Percentiles rank a stretch among this genome's conserved stretches.
phyloP scores from a whole-genome alignment of 2,329 filamentous ascomycete species.

The Ascochyta pisi region DNA sequence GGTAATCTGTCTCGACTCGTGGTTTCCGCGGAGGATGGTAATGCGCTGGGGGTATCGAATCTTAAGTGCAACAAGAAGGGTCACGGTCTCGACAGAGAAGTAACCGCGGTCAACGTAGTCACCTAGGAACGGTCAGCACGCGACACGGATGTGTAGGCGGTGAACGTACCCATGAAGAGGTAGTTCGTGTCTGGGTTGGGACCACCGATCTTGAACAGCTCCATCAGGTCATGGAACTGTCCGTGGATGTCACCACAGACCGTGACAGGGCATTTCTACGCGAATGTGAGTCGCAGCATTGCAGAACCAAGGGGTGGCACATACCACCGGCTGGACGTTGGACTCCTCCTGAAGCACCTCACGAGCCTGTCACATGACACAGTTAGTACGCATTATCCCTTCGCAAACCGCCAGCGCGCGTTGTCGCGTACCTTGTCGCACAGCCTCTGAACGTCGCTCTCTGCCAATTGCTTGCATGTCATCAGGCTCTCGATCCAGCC shows the following conservation, averaged over 20 bases:
- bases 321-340: constrained; percentile 97
- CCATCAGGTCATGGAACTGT: constrained; percentile 99
- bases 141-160: background rate
- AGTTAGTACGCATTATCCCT: constrained; percentile 20
- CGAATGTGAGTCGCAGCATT: constrained; percentile 24
- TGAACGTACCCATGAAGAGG: constrained; percentile 85
- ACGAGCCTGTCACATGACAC: constrained; percentile 68
- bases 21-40: constrained; percentile 94
- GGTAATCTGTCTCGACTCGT: constrained; percentile 79
- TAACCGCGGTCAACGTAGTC: constrained; percentile 99
- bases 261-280: constrained; percentile 90
- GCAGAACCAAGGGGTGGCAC: constrained; percentile 33
- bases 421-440: constrained; percentile 94
- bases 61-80: constrained; percentile 93
- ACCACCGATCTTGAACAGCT: constrained; percentile 98
- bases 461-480: constrained; percentile 96
- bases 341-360: constrained; percentile 98
- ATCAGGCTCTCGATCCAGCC: constrained; percentile 99
- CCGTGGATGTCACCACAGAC: constrained; percentile 99
- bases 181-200: constrained; percentile 99
- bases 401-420: constrained; percentile 46
- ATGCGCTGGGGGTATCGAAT: constrained; percentile 98
- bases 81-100: constrained; percentile 98
- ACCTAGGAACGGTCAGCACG: constrained; percentile 61
- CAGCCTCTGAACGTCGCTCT: constrained; percentile 92